phyloP scores from a whole-genome alignment of 176 grass and related monocot genomes.

The Phoenix roebelenii region DNA sequence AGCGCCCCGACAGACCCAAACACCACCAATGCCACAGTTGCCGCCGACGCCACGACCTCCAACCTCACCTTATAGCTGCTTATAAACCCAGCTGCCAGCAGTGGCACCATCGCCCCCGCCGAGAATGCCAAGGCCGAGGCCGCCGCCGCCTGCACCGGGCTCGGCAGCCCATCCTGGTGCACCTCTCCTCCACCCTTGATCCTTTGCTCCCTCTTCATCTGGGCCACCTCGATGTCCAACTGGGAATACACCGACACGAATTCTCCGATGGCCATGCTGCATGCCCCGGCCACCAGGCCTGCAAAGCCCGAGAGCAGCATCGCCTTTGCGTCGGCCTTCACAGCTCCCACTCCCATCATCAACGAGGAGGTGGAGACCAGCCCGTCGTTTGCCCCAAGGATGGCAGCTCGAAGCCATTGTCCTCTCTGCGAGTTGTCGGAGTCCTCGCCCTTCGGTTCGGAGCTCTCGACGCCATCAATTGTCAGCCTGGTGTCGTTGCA shows the following conservation, averaged over 20 bases:
- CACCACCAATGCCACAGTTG: conserved; percentile 22
- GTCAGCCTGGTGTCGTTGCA: conserved; percentile 30
- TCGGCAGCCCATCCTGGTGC: conserved; percentile 10
- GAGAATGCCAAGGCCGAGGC: conserved; percentile 59
- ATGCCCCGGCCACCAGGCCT: conserved; percentile 38
- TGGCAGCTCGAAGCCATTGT: conserved; percentile 62
- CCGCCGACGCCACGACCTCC: conserved; percentile 26
- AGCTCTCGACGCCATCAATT: conserved; percentile 13
- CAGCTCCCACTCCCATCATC: conserved; percentile 56
- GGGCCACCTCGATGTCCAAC: conserved; percentile 44
- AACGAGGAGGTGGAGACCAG: conserved; percentile 48
- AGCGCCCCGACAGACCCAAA: conserved; percentile 35
- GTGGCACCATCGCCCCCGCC: conserved; percentile 30
- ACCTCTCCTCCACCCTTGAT: not conserved
- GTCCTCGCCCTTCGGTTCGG: not conserved
- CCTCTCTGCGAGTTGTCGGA: conserved; percentile 8
- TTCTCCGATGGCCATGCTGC: conserved; percentile 44
- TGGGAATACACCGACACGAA: conserved; percentile 44
- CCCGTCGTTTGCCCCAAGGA: conserved; percentile 67
- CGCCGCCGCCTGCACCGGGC: conserved; percentile 40
- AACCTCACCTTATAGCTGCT: conserved; percentile 30
- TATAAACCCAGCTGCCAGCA: conserved; percentile 49
- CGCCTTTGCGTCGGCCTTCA: conserved; percentile 27
- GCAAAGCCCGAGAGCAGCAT: conserved; percentile 45
- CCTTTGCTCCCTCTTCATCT: conserved; percentile 22